Evolutionary conservation across 495 filamentous ascomycete species (phyloP).

Genomic region (Penicillium paradoxum): DNA sequence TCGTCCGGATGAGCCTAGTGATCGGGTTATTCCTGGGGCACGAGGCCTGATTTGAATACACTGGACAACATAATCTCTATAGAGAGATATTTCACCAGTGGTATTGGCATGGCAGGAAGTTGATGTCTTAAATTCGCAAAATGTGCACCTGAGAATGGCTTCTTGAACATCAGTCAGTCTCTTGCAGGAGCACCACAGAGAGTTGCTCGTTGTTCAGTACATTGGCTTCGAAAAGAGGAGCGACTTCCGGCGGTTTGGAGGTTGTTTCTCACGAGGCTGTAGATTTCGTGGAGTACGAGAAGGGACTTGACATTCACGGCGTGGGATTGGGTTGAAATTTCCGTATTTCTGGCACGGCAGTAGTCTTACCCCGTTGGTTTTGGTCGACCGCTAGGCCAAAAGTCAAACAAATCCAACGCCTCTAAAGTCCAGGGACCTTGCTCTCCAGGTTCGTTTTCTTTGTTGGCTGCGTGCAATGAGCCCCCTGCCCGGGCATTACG

Average conservation of each 20-base stretch:
- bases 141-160: background rate
- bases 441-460: conserved; percentile 15
- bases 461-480: conserved; percentile 11
- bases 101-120: too few relatives aligned
- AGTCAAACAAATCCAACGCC: conserved; percentile 57
- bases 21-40: background rate
- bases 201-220: background rate
- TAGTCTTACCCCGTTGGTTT: conserved; percentile 17
- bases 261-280: background rate
- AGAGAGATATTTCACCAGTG: too few relatives aligned
- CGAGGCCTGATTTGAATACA: background rate
- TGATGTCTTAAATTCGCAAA: background rate
- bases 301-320: too few relatives aligned
- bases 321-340: background rate
- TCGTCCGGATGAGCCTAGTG: background rate
- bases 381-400: conserved; percentile 41
- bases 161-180: background rate
- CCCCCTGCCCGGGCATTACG: conserved; percentile 14
- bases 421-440: conserved; percentile 54
- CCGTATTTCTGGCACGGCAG: background rate
- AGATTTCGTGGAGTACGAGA: background rate
- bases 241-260: background rate
- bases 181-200: background rate
- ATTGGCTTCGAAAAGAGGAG: background rate
- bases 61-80: background rate